Conservation (phyloP, 805 yeast genomes). For the Crinitomyces ghanaensis region DNA sequence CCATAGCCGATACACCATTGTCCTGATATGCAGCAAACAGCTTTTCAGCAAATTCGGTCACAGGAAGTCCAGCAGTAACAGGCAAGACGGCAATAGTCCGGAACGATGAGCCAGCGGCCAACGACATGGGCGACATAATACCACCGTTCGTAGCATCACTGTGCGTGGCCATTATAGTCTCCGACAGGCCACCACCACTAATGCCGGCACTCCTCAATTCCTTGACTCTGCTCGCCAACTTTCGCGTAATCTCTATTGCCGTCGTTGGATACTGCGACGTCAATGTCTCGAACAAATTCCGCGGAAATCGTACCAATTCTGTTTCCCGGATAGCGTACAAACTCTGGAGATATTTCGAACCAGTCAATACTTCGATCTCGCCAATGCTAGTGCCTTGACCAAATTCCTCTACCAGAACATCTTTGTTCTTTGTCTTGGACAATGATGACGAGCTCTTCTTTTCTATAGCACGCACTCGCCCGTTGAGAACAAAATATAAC, state of each 20-base stretch:
- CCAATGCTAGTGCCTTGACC: conserved; percentile 95
- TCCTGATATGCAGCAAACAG: conserved; percentile 59
- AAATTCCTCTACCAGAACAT: conserved; percentile 50
- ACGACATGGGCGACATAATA: conserved; percentile 1
- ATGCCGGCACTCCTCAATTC: too few species aligned
- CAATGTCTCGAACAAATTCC: conserved; percentile 74
- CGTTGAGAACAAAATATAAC: conserved; percentile 78
- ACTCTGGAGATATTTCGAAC: conserved; percentile 54
- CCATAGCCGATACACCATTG: conserved; percentile 62
- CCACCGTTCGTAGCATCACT: too few species aligned
- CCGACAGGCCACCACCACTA: too few species aligned
- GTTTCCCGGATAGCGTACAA: conserved; percentile 86
- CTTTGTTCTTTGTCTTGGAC: too few species aligned
- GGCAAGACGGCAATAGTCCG: conserved; percentile 83
- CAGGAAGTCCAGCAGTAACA: conserved; percentile 70
- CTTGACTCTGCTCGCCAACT: conserved; percentile 55
- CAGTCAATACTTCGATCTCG: conserved; percentile 86
- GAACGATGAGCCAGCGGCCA: conserved; percentile 27
- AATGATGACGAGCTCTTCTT: conserved; percentile 12
- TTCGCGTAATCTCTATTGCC: conserved; percentile 78
- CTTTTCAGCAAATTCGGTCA: conserved; percentile 67
- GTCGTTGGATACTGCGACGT: conserved; percentile 80
- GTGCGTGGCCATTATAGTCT: too few species aligned
- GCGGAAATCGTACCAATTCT: conserved; percentile 86
- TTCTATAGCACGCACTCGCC: conserved; percentile 60